Conservation (phyloP, 78 protist species). For the Mantamonas sphyraenae region DNA sequence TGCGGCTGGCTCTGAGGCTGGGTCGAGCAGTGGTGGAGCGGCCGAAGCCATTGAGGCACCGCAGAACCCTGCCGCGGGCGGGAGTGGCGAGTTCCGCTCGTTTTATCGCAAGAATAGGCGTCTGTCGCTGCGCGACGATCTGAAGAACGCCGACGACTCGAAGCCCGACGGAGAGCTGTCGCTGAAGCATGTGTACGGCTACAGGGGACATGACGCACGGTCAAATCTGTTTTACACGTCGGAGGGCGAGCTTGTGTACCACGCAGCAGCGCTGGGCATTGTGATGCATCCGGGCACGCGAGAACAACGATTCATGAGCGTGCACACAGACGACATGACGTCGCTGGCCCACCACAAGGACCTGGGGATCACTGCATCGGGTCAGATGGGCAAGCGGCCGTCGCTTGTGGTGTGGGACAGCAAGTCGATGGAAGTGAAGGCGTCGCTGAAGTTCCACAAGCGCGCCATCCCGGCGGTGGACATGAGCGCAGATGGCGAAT, state of each 20-base stretch:
- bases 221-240: neutral
- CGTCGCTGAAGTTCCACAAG: constrained; percentile 12
- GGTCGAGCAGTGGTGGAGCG: too few species aligned
- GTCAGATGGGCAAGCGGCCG: constrained; percentile 32
- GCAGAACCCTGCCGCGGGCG: too few species aligned
- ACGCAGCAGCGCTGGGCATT: constrained; percentile 10
- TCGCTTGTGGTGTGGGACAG: constrained; percentile 24
- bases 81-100: too few species aligned
- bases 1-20: too few species aligned
- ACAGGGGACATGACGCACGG: constrained; percentile 13
- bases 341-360: constrained; percentile 6
- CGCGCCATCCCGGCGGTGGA: constrained; percentile 19
- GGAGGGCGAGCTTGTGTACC: neutral
- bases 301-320: neutral
- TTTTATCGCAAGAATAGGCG: too few species aligned
- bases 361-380: constrained; percentile 18
- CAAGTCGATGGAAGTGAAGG: neutral
- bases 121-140: too few species aligned
- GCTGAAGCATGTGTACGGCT: constrained; percentile 36
- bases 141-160: too few species aligned
- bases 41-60: too few species aligned
- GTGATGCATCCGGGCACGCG: too few species aligned
- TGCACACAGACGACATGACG: constrained; percentile 18
- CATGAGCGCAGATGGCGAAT: constrained; percentile 20
- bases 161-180: too few species aligned